phyloP scores from a whole-genome alignment of 2,329 filamentous ascomycete genomes.

The Cladosporium halotolerans region DNA sequence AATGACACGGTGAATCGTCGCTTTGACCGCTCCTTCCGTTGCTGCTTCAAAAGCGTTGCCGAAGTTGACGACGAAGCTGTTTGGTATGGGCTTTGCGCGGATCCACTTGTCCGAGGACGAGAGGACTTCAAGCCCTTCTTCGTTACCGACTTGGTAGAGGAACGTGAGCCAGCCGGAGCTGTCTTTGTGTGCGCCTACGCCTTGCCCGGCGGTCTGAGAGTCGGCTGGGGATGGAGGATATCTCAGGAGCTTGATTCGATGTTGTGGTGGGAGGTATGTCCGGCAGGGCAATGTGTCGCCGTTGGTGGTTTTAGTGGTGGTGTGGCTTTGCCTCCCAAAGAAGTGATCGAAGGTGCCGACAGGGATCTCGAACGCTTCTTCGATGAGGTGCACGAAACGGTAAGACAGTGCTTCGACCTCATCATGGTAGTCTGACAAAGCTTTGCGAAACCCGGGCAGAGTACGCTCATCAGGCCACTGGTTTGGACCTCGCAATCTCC shows the following conservation, averaged over 20 bases:
- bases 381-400: slow-evolving; percentile 51
- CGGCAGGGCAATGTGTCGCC: neutral
- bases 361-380: slow-evolving; percentile 48
- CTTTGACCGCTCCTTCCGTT: slow-evolving; percentile 48
- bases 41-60: slow-evolving; percentile 55
- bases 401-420: slow-evolving; percentile 47
- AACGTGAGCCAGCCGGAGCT: slow-evolving; percentile 61
- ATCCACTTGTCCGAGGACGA: slow-evolving; percentile 46
- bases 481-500: slow-evolving; percentile 36
- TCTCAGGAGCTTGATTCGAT: slow-evolving; percentile 53
- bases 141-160: slow-evolving; percentile 53
- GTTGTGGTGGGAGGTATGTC: slow-evolving; percentile 37
- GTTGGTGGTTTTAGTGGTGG: neutral
- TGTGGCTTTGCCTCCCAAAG: slow-evolving; percentile 32
- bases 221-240: slow-evolving; percentile 39
- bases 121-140: slow-evolving; percentile 48
- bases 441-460: slow-evolving; percentile 29
- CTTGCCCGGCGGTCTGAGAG: slow-evolving; percentile 34
- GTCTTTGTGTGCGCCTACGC: slow-evolving; percentile 58
- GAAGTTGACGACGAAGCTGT: slow-evolving; percentile 53
- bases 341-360: slow-evolving; percentile 43
- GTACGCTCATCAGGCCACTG: slow-evolving; percentile 30
- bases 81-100: slow-evolving; percentile 42
- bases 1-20: slow-evolving; percentile 41
- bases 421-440: slow-evolving; percentile 41